Evolutionary conservation across 2,329 filamentous ascomycete genomes (phyloP).

Genomic region (Trichoderma simmonsii): DNA sequence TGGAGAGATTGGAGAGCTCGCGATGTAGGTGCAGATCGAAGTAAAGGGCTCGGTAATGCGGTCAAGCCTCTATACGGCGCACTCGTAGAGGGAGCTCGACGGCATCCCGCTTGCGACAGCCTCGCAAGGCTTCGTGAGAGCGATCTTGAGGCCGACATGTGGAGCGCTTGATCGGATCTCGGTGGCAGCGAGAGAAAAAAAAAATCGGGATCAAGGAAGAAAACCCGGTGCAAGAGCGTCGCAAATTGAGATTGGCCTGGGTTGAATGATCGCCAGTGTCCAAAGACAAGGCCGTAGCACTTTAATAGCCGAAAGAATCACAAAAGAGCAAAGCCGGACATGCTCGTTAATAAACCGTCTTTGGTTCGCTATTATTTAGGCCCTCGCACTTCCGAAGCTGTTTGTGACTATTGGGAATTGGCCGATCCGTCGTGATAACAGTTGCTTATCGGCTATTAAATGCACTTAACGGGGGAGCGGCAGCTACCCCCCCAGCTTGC

Average conservation of each 20-base stretch:
- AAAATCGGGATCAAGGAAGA: not conserved
- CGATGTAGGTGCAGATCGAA: conserved; percentile 24
- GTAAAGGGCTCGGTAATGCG: conserved; percentile 16
- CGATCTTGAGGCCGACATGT: conserved; percentile 35
- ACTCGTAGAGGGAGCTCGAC: conserved; percentile 29
- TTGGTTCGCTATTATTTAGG: no score
- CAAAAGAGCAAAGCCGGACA: not conserved
- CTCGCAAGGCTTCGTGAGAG: conserved; percentile 33
- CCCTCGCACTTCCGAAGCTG: conserved; percentile 30
- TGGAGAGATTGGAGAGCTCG: conserved; percentile 2
- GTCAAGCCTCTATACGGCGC: conserved; percentile 19
- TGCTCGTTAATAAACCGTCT: conserved; percentile 13
- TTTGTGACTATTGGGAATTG: conserved; percentile 22
- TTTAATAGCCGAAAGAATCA: not conserved
- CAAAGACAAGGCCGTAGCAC: not conserved
- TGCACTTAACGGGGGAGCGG: conserved; percentile 30
- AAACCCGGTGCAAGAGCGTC: not conserved
- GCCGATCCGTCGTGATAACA: conserved; percentile 23
- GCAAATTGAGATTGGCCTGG: not conserved
- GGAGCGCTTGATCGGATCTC: not conserved
- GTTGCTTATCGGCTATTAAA: conserved; percentile 33
- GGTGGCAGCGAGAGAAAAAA: not conserved
- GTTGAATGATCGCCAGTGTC: not conserved
- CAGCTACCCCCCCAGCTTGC: conserved; percentile 26
- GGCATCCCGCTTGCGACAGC: conserved; percentile 31